A percentile compares a stretch with the other conserved stretches of the same genome.
Evolutionary conservation across 495 filamentous ascomycete genomes (phyloP).

Genomic region (Zalerion maritima): DNA sequence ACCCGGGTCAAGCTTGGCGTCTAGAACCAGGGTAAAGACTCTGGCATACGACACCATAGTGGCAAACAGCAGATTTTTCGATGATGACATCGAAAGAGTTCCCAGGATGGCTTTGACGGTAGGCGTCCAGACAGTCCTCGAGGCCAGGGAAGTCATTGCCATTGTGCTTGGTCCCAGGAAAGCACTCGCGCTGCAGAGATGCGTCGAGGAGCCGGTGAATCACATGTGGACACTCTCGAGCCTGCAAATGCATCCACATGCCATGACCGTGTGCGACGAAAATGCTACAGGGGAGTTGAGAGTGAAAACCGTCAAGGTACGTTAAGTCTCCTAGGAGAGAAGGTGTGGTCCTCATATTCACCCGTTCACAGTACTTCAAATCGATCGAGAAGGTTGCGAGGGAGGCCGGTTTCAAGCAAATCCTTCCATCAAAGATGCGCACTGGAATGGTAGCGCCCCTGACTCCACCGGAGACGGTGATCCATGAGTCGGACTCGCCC

Average conservation of each 20-base stretch:
- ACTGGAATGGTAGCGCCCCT: conserved; percentile 19
- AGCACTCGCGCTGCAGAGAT: conserved; percentile 63
- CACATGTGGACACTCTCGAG: conserved; percentile 83
- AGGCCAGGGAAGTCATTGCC: conserved; percentile 68
- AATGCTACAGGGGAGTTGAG: conserved; percentile 72
- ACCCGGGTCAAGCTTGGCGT: conserved; percentile 65
- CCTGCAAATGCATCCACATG: conserved; percentile 65
- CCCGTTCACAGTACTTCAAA: conserved; percentile 49
- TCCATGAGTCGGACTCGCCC: conserved; percentile 24
- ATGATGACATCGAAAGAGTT: conserved; percentile 53
- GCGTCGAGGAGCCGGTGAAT: conserved; percentile 69
- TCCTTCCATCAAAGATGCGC: conserved; percentile 33
- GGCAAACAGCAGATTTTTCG: conserved; percentile 76
- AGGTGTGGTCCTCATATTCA: no score
- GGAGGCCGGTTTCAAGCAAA: conserved; percentile 43
- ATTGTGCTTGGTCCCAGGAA: conserved; percentile 72
- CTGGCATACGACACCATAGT: conserved; percentile 76
- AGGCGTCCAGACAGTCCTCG: conserved; percentile 74
- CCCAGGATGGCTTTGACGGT: conserved; percentile 77
- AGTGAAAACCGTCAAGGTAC: conserved; percentile 73
- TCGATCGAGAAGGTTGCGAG: conserved; percentile 46
- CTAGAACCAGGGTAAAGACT: conserved; percentile 72
- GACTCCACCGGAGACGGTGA: conserved; percentile 13
- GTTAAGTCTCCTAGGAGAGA: no score
- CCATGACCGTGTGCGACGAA: conserved; percentile 71